Evolutionary conservation across 1,139 yeast genomes (phyloP), one percentile per base, ranked within the genome.

Genomic region (Pichia sp.): DNA sequence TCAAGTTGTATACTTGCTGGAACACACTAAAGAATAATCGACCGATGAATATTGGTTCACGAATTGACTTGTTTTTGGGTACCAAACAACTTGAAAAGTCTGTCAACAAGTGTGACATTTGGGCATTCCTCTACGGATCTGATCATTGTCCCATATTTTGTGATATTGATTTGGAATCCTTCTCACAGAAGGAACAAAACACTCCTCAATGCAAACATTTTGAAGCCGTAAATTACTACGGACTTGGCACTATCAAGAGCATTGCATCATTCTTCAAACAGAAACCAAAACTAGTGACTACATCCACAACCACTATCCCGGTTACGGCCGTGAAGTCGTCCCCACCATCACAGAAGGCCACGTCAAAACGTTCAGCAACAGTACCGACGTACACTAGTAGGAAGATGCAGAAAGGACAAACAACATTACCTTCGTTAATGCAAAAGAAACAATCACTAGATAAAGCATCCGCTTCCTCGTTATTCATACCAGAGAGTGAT

Each of bases 101-200:
- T 6, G 62, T 77, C 9, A 46, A 54, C 0, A 52, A 58, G 15
- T 80, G 91, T 0, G 75, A 79, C 49, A 82, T 83, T 15, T 69
- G 83, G 70, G 80, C 88, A 0, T 67, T 65, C 25, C 52, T 88
- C 0, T 63, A 72, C 55, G 98, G 97, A 0, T 86, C 96, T 0
- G 98, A 91, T 56, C 98, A 91, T 58, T 91, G 97, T 57, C 98
- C 98, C 0, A 75, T 86, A 0, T 86, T 59, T 51, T 71, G 88
- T 1, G 96, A 87, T 54, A 56, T 85, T 35, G 62, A 62, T 23
- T 44, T n/a, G n/a, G n/a, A n/a, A 34, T 7, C 9, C 7, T 18
- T 27, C 7, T 33, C 9, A 25, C 20, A 11, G 7, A 4, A 12
- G 2, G 33, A 28, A n/a, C 32, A 33, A 17, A 35, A 29, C n/a